phyloP scores from a whole-genome alignment of 257 asterid species.

The Ilex asprella region DNA sequence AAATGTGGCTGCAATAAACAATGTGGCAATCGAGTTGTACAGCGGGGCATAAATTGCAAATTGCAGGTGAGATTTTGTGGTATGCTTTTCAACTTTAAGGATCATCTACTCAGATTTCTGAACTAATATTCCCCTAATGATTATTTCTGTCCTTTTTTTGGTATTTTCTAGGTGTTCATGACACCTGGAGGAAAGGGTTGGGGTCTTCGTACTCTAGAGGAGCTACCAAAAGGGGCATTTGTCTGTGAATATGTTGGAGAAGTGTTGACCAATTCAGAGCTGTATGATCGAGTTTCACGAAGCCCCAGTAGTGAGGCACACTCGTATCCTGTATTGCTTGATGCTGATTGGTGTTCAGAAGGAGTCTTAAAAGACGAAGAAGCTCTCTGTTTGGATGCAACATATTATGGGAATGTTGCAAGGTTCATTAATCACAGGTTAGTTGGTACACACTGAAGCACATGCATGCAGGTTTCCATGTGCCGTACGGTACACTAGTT shows the following conservation, averaged over 20 bases:
- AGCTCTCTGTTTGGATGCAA: constrained; percentile 47
- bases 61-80: constrained; percentile 50
- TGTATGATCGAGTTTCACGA: constrained; percentile 24
- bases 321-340: constrained; percentile 41
- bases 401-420: constrained; percentile 37
- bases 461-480: too few relatives aligned
- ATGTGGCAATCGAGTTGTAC: constrained; percentile 83
- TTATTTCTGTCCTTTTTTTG: not conserved
- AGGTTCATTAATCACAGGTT: constrained; percentile 47
- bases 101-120: not conserved
- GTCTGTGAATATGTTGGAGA: constrained; percentile 36
- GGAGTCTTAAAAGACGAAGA: constrained; percentile 36
- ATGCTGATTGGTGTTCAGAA: constrained; percentile 48
- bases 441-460: not conserved
- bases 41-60: constrained; percentile 59
- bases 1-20: constrained; percentile 70
- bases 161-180: not conserved
- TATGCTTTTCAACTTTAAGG: not conserved
- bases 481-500: not conserved
- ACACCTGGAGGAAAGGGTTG: not conserved
- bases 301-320: constrained; percentile 22
- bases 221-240: constrained; percentile 2
- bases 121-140: not conserved
- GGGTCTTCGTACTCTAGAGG: not conserved
- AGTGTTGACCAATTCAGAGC: constrained; percentile 35